phyloP scores from a whole-genome alignment of 139 green algal species.

The Trebouxia sp. region DNA sequence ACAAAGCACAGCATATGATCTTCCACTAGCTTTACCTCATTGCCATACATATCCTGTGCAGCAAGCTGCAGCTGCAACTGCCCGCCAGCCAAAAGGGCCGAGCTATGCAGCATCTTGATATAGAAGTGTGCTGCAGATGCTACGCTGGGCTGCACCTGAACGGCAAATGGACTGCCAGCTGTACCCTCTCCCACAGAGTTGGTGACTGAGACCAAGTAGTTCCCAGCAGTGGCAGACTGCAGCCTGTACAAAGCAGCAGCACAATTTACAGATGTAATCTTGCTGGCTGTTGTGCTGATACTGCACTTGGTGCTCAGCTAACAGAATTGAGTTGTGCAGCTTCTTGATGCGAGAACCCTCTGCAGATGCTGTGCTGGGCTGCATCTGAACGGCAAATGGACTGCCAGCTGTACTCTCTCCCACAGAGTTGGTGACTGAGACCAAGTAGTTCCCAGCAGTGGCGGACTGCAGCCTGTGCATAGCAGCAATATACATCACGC shows the following conservation, averaged over 20 bases:
- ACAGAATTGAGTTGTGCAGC: background rate
- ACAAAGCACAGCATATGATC: too few species aligned
- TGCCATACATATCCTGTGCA: too few species aligned
- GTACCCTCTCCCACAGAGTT: slow-evolving; percentile 11
- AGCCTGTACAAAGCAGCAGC: slow-evolving; percentile 24
- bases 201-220: slow-evolving; percentile 14
- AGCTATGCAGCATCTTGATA: background rate
- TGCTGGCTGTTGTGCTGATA: too few species aligned
- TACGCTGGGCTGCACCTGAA: background rate
- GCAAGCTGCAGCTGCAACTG: too few species aligned
- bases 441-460: background rate
- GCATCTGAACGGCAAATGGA: slow-evolving; percentile 18
- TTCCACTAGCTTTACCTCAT: too few species aligned
- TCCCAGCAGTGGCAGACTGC: background rate
- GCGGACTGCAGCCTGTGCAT: slow-evolving; percentile 1
- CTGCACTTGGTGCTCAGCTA: too few species aligned
- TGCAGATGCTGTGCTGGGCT: background rate
- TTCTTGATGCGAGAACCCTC: background rate
- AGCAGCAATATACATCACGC: too few species aligned
- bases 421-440: slow-evolving; percentile 16
- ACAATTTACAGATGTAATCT: background rate
- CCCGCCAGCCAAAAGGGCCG: too few species aligned
- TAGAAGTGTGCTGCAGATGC: background rate
- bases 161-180: slow-evolving; percentile 26
- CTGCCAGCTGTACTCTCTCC: slow-evolving; percentile 24